These are phyloP conservation scores for Melocanna baccifera DNA, from an alignment of 176 grass and related monocot species.

Conservation along the genomic window DNA sequence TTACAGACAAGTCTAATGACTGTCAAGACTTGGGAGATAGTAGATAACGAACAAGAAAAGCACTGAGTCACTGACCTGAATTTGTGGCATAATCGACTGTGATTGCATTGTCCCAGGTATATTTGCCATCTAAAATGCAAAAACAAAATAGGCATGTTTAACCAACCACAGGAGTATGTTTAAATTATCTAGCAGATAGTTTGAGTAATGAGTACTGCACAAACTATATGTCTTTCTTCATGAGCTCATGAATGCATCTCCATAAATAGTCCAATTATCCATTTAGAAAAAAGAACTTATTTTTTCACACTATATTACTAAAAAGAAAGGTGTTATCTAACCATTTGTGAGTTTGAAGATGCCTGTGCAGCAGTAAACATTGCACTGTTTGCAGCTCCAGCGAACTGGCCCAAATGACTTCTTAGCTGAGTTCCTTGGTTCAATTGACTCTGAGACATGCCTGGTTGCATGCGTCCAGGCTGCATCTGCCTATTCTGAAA, in stretches of 20 bases:
- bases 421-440: slow-evolving; percentile 86
- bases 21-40: background rate
- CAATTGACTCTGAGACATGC: slow-evolving; percentile 76
- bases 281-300: background rate
- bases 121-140: slow-evolving; percentile 83
- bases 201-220: background rate
- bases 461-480: slow-evolving; percentile 63
- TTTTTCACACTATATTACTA: background rate
- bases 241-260: slow-evolving; percentile 1
- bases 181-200: background rate
- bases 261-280: background rate
- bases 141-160: slow-evolving; percentile 25
- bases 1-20: slow-evolving; percentile 5
- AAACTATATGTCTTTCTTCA: slow-evolving; percentile 10
- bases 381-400: slow-evolving; percentile 70
- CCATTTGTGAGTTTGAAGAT: slow-evolving; percentile 96
- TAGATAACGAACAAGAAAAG: slow-evolving; percentile 15
- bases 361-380: slow-evolving; percentile 82
- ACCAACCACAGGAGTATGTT: background rate
- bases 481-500: slow-evolving; percentile 86
- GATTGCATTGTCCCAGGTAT: slow-evolving; percentile 82
- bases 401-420: slow-evolving; percentile 76
- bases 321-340: slow-evolving; percentile 18
- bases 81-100: slow-evolving; percentile 59
- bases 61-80: slow-evolving; percentile 56